Percentiles rank a stretch among this genome's conserved stretches.
Conservation (phyloP, 2,329 filamentous ascomycete species). For the Fusarium scirpi region DNA sequence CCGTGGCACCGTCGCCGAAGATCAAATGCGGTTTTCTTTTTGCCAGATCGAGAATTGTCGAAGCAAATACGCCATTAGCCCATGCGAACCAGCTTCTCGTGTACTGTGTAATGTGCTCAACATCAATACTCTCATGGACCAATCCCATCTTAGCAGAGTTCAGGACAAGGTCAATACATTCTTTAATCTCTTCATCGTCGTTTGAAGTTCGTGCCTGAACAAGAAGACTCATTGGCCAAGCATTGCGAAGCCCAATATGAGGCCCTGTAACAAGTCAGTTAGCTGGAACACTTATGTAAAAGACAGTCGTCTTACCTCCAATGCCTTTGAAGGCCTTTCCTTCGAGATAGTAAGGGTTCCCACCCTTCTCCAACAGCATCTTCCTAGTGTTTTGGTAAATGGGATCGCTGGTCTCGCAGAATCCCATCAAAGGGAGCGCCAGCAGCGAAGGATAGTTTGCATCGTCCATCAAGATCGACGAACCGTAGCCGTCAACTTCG, state of each 20-base stretch:
- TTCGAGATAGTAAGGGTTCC: conserved; percentile 89
- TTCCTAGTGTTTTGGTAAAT: conserved; percentile 89
- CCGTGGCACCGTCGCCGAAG: conserved; percentile 73
- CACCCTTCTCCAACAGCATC: conserved; percentile 76
- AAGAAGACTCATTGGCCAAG: conserved; percentile 96
- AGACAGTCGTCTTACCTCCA: conserved; percentile 69
- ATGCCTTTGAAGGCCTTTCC: conserved; percentile 87
- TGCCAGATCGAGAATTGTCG: conserved; percentile 90
- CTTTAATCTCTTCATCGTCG: conserved; percentile 83
- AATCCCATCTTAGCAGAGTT: conserved; percentile 81
- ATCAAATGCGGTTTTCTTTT: conserved; percentile 89
- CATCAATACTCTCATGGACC: conserved; percentile 92
- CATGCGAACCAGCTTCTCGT: conserved; percentile 97
- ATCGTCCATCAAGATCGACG: conserved; percentile 87
- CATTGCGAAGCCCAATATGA: conserved; percentile 85
- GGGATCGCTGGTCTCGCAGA: conserved; percentile 71
- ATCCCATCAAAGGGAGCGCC: conserved; percentile 82
- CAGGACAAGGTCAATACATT: conserved; percentile 79
- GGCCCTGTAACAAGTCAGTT: conserved; percentile 57
- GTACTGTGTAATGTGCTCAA: conserved; percentile 74
- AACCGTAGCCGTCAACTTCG: conserved; percentile 89
- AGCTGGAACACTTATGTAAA: not conserved
- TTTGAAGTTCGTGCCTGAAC: conserved; percentile 91
- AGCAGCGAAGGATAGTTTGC: conserved; percentile 87
- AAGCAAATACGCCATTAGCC: conserved; percentile 96